These are phyloP conservation scores for Amylostereum areolatum DNA, from an alignment of 1,284 basidiomycete genomes.

Conservation along the genomic window DNA sequence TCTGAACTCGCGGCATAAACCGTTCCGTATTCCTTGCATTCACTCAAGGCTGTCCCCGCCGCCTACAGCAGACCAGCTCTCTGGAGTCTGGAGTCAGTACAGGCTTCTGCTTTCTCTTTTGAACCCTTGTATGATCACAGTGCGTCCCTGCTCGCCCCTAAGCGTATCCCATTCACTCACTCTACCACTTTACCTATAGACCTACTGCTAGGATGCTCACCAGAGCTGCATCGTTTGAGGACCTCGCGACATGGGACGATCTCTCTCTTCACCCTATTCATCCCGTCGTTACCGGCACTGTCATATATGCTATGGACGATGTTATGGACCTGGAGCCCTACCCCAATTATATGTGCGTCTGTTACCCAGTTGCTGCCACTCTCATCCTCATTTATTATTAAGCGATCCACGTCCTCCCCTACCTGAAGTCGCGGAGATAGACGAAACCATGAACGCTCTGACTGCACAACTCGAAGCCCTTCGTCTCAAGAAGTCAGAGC, in stretches of 20 bases:
- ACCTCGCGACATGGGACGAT: slow-evolving; percentile 24
- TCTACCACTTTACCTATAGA: no score
- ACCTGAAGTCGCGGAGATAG: slow-evolving; percentile 20
- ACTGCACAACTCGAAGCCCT: slow-evolving; percentile 20
- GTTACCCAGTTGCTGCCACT: slow-evolving; percentile 8
- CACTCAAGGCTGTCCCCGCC: no score
- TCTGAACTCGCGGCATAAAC: no score
- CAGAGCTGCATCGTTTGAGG: slow-evolving; percentile 18
- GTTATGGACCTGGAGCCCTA: background rate
- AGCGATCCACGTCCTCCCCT: slow-evolving; percentile 20
- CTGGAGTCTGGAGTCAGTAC: no score
- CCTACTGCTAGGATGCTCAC: slow-evolving; percentile 8
- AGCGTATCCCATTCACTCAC: no score
- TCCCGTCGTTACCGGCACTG: background rate
- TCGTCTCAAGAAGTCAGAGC: slow-evolving; percentile 15
- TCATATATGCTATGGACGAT: background rate
- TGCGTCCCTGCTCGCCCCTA: no score
- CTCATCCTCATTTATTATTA: slow-evolving; percentile 7
- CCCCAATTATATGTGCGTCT: background rate
- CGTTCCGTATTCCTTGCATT: no score
- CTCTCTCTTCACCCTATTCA: background rate
- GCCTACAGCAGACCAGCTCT: no score
- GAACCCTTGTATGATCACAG: no score
- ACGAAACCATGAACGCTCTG: slow-evolving; percentile 20
- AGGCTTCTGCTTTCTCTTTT: no score